Percentiles rank a stretch among this genome's conserved stretches.
These are phyloP conservation scores for Diaporthe sp. DNA, from an alignment of 2,329 filamentous ascomycete genomes.

Conservation along the genomic window DNA sequence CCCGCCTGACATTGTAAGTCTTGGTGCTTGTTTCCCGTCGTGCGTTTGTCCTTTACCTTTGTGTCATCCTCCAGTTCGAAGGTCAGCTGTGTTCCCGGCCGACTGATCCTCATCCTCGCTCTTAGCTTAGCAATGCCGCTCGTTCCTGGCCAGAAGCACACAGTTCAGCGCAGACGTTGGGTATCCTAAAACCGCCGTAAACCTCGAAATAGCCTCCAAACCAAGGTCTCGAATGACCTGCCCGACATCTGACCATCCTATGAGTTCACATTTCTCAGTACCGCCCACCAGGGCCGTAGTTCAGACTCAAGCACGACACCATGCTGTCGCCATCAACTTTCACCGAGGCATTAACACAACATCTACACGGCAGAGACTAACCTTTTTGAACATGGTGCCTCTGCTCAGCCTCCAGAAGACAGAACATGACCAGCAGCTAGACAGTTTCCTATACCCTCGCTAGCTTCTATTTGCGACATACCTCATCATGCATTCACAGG, in stretches of 20 bases:
- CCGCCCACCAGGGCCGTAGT: neutral
- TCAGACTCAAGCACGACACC: neutral
- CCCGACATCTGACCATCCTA: neutral
- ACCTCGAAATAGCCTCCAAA: too few relatives aligned
- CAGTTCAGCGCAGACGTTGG: neutral
- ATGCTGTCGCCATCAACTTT: neutral
- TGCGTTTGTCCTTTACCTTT: neutral
- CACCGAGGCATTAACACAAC: neutral
- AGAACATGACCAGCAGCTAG: constrained; percentile 4
- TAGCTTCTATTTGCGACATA: constrained; percentile 13
- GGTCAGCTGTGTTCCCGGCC: neutral
- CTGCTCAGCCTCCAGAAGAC: neutral
- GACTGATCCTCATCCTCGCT: neutral
- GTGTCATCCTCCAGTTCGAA: neutral
- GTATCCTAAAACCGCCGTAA: neutral
- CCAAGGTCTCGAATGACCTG: neutral
- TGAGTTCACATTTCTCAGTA: neutral
- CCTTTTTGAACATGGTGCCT: neutral
- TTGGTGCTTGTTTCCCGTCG: neutral
- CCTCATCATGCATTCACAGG: constrained; percentile 26
- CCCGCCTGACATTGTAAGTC: constrained; percentile 15
- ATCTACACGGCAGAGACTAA: neutral
- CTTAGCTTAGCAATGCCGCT: neutral
- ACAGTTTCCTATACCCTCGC: constrained; percentile 11
- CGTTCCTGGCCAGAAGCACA: neutral